A percentile compares a stretch with the other conserved stretches of the same genome.
phyloP scores from a whole-genome alignment of 805 yeast species.

The Saturnispora gosingensis region DNA sequence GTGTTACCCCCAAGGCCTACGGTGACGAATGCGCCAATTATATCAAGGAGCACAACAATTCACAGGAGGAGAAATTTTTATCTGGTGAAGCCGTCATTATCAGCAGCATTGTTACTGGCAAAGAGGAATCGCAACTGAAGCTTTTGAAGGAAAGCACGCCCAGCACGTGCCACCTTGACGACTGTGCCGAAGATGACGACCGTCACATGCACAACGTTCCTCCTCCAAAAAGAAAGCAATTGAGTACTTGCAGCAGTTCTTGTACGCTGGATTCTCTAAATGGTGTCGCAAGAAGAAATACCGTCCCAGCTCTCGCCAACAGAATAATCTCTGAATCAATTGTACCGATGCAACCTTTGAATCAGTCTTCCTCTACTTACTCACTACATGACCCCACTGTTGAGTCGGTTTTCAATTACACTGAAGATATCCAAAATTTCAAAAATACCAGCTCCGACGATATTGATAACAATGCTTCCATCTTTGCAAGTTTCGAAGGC shows the following conservation, averaged over 20 bases:
- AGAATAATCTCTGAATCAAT: neutral
- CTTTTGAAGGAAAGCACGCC: neutral
- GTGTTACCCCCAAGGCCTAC: slow-evolving; percentile 79
- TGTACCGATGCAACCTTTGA: neutral
- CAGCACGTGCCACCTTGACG: neutral
- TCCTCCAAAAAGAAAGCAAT: neutral
- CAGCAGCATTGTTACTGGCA: slow-evolving; percentile 25
- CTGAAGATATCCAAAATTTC: neutral
- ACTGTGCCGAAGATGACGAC: neutral
- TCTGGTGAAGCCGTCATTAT: slow-evolving; percentile 21
- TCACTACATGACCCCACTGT: neutral
- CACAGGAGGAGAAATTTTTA: slow-evolving; percentile 12
- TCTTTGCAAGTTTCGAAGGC: neutral
- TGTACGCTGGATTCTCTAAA: neutral
- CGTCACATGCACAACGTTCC: neutral
- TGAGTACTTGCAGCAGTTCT: neutral
- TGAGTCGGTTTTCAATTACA: neutral
- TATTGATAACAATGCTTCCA: neutral
- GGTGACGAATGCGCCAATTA: slow-evolving; percentile 75
- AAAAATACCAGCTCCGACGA: neutral
- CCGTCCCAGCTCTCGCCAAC: neutral
- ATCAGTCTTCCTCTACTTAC: neutral
- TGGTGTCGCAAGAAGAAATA: neutral
- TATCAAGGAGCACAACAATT: slow-evolving; percentile 29
- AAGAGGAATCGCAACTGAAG: neutral